phyloP scores from a whole-genome alignment of 2,329 filamentous ascomycete genomes.

The Thelonectria olida region DNA sequence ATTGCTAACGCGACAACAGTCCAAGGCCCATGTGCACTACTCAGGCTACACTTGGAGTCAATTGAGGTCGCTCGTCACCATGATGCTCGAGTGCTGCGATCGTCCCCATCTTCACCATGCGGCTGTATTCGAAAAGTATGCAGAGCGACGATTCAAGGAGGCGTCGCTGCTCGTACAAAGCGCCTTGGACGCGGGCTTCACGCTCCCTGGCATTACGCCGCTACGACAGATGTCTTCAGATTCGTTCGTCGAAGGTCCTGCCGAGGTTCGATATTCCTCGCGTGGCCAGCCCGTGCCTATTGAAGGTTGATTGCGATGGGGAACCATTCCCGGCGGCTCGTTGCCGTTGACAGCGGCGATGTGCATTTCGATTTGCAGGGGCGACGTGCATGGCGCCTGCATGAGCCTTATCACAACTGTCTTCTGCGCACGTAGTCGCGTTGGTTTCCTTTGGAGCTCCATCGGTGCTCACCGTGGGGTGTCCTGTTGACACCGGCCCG shows the following conservation, averaged over 20 bases:
- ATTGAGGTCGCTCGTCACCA: constrained; percentile 77
- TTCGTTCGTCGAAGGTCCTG: constrained; percentile 30
- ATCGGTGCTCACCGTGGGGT: constrained; percentile 18
- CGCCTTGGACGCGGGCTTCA: constrained; percentile 72
- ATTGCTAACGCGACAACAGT: constrained; percentile 61
- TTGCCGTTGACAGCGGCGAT: constrained; percentile 12
- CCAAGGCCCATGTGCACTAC: constrained; percentile 86
- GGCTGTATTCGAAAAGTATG: constrained; percentile 92
- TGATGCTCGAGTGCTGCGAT: constrained; percentile 89
- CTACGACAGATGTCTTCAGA: constrained; percentile 48
- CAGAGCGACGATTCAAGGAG: constrained; percentile 85
- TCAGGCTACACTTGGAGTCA: constrained; percentile 92
- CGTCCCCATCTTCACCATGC: constrained; percentile 82
- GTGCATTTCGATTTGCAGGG: constrained; percentile 5
- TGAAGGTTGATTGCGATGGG: constrained; percentile 38
- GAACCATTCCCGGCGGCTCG: constrained; percentile 1
- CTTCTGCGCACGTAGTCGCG: not conserved
- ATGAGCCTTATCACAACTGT: constrained; percentile 22
- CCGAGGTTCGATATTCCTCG: constrained; percentile 39
- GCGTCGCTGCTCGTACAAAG: constrained; percentile 82
- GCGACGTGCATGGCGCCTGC: constrained; percentile 16
- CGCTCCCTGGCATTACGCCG: constrained; percentile 52
- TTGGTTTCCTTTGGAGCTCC: constrained; percentile 11
- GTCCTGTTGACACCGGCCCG: constrained; percentile 17
- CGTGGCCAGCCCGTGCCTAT: constrained; percentile 44